Base-by-base conservation (phyloP, 2,329 filamentous ascomycete genomes). In the Phialophora verrucosa region DNA sequence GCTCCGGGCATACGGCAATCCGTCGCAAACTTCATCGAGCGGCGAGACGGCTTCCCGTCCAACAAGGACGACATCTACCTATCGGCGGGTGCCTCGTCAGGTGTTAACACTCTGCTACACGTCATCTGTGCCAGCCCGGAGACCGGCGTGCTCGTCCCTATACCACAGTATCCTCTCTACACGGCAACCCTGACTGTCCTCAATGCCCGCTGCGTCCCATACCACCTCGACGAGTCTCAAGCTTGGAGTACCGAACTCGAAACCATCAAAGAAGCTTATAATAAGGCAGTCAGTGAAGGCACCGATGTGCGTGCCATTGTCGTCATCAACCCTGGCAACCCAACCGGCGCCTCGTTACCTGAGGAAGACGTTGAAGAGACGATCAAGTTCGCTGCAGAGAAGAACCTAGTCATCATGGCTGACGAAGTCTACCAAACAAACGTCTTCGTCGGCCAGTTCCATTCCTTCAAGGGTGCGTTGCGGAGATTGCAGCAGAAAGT, bases 371-470 rank as follows among this genome's bases (percentile, higher is more conserved):
- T 99, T 78, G 88, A 90, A 75, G 85, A 86, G 59, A 91, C 98
- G n/a, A 85, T 98, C 72, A 88, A 95, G 70, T 90, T 97, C 70
- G 94, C 95, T 47, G 89, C 88, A 31, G 85, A 93, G 78, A 88
- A 97, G 83, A 88, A 90, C 73, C 85, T 99, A 29, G 93, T 98
- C 63, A 84, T 98, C 71, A 87, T 99, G 75, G 95, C 95, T 60
- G 95, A 99, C 76, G 95, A 99, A 80, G 95, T 99, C 44, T 99
- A 99, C 87, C 95, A 99, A 82, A 98, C 95, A 76, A 99, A 99
- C 80, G 91, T 99, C 74, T 99, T 99, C 81, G 83, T 70, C 69
- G 95, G 95, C 78, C 85, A 94, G 78, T 99, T 99, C 84, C 88
- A 91, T 81, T 96, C 91, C 75, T 98, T 99, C 89, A 98, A 98